Evolutionary conservation across 129 eudicot species (phyloP).

Genomic region (Cynara cardunculus): DNA sequence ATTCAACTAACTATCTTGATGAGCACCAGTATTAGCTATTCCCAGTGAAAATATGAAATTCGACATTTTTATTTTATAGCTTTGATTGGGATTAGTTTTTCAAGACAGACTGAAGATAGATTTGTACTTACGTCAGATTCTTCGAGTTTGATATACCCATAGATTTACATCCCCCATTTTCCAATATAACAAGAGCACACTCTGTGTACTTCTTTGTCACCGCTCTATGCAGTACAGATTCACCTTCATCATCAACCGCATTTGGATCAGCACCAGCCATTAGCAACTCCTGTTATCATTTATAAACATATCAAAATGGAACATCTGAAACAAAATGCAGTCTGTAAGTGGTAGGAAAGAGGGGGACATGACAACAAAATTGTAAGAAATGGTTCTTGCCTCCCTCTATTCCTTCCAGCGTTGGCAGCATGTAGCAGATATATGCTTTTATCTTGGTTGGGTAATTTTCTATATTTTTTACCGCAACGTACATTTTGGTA

Average conservation of each 20-base stretch:
- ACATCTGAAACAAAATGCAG: constrained; percentile 3
- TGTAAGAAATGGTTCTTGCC: neutral
- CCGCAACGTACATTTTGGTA: neutral
- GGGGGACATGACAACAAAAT: neutral
- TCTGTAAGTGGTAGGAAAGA: neutral
- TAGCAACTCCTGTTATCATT: constrained; percentile 69
- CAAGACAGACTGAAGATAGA: neutral
- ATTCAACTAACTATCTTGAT: neutral
- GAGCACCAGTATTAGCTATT: neutral
- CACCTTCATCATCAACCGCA: constrained; percentile 99
- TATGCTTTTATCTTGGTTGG: neutral
- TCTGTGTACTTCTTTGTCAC: constrained; percentile 93
- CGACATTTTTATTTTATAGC: neutral
- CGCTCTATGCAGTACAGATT: constrained; percentile 97
- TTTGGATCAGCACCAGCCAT: constrained; percentile 99
- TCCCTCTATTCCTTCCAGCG: neutral
- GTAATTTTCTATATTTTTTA: neutral
- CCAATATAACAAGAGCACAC: constrained; percentile 88
- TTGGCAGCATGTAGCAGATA: neutral
- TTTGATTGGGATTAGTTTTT: constrained; percentile 10
- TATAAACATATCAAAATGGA: neutral
- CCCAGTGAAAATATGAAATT: neutral
- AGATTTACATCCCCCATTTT: constrained; percentile 89
- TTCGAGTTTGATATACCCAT: constrained; percentile 81
- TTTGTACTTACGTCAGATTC: constrained; percentile 73